Base-by-base conservation (phyloP, 140 eudicot species). In the Cichorium intybus region DNA sequence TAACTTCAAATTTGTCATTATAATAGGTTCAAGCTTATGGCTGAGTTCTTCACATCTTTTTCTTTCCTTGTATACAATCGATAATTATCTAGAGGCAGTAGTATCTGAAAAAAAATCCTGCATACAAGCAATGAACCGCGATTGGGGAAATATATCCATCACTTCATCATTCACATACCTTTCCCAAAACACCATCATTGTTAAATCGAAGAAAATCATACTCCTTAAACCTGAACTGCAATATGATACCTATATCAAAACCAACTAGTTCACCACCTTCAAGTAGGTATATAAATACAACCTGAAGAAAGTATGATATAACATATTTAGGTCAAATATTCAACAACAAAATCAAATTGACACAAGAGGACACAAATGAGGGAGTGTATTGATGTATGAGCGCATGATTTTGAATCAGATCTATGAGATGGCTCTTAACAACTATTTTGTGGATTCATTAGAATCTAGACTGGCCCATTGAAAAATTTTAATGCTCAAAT, bases 131-230 rank as follows among this genome's bases (percentile, higher is more conserved):
- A 34, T 85, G 85, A 27, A 88, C 87, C 41, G 82, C 75, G 33
- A 85, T 71, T n/a, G 96, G 96, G 48, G 89, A 82, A 82, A 88
- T 56, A 87, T 88, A 22, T 94, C 90, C 96, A 88, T 85, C 10
- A 69, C 64, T 62, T 88, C 94, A 78, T 88, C 96, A 75, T 89
- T 84, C 10, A 74, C 86, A 51, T 87, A 77, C n/a, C n/a, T n/a
- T n/a, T n/a, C n/a, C n/a, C n/a, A n/a, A n/a, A n/a, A n/a, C n/a
- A n/a, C n/a, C n/a, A 84, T 87, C 53, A 24, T 73, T 68, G 20
- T 15, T 6, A 60, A 60, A 34, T 59, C 18, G 14, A 39, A 60
- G 5, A 2, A 64, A 48, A 62, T 43, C 20, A 9, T 10, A 43
- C 23, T 52, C 43, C 33, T 59, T 18, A 57, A 18, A 70, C 61